Conservation (phyloP, 306 rosid species). For the Amphicarpaea edgeworthii region DNA sequence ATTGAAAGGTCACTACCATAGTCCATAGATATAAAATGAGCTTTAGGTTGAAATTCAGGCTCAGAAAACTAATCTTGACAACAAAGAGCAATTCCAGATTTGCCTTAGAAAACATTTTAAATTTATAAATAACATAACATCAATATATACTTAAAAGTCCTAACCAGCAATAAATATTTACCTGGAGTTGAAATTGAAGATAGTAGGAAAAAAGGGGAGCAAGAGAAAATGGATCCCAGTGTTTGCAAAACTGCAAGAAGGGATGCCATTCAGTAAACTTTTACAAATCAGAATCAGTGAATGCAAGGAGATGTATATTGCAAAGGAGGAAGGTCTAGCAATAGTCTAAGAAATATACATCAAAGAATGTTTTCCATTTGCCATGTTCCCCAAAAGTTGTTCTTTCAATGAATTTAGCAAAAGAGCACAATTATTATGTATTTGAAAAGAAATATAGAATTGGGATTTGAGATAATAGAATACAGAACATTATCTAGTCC, state of each 20-base stretch:
- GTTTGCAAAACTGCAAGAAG: conserved; percentile 74
- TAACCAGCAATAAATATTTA: conserved; percentile 45
- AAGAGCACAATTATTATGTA: background rate
- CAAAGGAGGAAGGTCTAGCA: background rate
- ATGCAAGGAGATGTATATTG: conserved; percentile 16
- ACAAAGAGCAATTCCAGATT: background rate
- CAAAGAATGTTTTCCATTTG: background rate
- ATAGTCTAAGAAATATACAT: background rate
- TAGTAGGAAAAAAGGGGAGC: conserved; percentile 75
- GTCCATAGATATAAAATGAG: background rate
- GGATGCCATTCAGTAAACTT: conserved; percentile 26
- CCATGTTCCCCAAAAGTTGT: background rate
- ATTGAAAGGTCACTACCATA: background rate
- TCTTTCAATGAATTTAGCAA: background rate
- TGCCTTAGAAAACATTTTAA: background rate
- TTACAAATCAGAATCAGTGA: conserved; percentile 13
- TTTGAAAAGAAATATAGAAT: background rate
- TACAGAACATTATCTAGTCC: background rate
- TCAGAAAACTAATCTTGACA: background rate
- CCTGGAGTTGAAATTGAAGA: conserved; percentile 68
- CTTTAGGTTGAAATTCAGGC: background rate
- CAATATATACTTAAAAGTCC: conserved; percentile 5
- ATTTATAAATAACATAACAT: conserved; percentile 7
- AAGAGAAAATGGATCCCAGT: conserved; percentile 73
- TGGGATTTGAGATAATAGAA: conserved; percentile 5